These are phyloP conservation scores for Circinella umbellata DNA, from an alignment of 371 early-diverging fungal genomes.

Conservation along the genomic window DNA sequence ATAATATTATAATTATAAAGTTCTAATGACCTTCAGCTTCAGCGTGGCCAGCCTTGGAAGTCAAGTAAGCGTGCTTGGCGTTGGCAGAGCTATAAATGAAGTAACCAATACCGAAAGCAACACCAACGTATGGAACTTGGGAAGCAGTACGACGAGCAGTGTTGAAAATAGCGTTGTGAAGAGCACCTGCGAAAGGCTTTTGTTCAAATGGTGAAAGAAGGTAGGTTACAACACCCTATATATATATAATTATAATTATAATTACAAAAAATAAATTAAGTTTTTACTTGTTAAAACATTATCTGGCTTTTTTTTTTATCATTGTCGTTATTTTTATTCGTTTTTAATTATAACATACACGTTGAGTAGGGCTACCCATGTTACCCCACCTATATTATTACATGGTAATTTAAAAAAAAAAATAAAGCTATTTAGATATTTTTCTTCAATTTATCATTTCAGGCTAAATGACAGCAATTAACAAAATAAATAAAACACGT, in stretches of 20 bases:
- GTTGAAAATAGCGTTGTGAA: constrained; percentile 79
- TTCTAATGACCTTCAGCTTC: constrained; percentile 36
- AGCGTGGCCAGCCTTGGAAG: constrained; percentile 76
- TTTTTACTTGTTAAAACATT: background rate
- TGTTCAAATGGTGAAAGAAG: constrained; percentile 81
- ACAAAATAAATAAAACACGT: constrained; percentile 11
- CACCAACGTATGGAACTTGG: constrained; percentile 76
- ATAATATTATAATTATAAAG: background rate
- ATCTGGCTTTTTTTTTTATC: constrained; percentile 1
- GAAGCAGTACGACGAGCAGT: constrained; percentile 74
- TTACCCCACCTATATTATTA: constrained; percentile 70
- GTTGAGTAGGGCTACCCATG: constrained; percentile 76
- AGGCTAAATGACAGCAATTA: background rate
- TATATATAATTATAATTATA: background rate
- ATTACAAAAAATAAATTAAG: constrained; percentile 3
- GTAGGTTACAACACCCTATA: constrained; percentile 75
- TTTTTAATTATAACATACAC: constrained; percentile 28
- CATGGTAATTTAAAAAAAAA: background rate
- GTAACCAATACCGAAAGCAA: constrained; percentile 69
- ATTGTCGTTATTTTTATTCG: background rate
- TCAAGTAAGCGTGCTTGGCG: constrained; percentile 66
- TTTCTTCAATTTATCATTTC: background rate
- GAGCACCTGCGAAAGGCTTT: constrained; percentile 76
- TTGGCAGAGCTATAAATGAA: constrained; percentile 66
- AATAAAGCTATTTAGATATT: background rate